Percentiles rank a stretch among this genome's conserved stretches.
These are phyloP conservation scores for Notholithocarpus densiflorus DNA, from an alignment of 306 rosid species.

Conservation along the genomic window DNA sequence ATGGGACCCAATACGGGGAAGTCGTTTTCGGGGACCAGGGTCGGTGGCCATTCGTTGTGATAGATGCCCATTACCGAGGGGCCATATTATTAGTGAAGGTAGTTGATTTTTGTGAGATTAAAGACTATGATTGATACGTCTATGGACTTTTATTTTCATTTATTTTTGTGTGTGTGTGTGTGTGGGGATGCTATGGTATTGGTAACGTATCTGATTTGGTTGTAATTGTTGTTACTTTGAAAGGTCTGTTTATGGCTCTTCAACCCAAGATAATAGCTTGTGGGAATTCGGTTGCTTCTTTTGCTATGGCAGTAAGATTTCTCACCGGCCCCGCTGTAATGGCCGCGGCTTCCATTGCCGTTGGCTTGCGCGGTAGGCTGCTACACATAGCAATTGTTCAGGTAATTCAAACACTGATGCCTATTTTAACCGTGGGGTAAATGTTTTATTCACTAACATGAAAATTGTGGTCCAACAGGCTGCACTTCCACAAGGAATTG, in stretches of 20 bases:
- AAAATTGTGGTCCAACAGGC: constrained; percentile 49
- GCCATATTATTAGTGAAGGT: constrained; percentile 17
- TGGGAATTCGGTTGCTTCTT: constrained; percentile 88
- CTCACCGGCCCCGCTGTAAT: constrained; percentile 96
- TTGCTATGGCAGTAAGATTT: constrained; percentile 94
- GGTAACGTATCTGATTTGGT: not conserved
- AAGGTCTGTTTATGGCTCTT: constrained; percentile 96
- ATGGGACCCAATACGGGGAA: constrained; percentile 45
- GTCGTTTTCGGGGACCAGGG: constrained; percentile 53
- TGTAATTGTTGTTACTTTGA: not conserved
- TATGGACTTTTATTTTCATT: not conserved
- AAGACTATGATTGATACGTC: not conserved
- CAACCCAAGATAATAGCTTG: constrained; percentile 98
- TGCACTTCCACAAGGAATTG: constrained; percentile 98
- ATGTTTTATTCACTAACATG: not conserved
- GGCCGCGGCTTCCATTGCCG: constrained; percentile 92
- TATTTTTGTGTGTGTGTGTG: too few species aligned
- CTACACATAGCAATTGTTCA: constrained; percentile 93
- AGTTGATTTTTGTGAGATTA: constrained; percentile 19
- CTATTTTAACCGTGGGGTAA: not conserved
- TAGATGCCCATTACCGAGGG: constrained; percentile 2
- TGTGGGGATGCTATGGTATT: not conserved
- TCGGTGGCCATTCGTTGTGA: constrained; percentile 31
- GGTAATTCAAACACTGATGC: constrained; percentile 37
- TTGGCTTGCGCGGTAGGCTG: constrained; percentile 90